These are phyloP conservation scores for Alternaria triticimaculans DNA, from an alignment of 2,329 filamentous ascomycete species.

Conservation along the genomic window DNA sequence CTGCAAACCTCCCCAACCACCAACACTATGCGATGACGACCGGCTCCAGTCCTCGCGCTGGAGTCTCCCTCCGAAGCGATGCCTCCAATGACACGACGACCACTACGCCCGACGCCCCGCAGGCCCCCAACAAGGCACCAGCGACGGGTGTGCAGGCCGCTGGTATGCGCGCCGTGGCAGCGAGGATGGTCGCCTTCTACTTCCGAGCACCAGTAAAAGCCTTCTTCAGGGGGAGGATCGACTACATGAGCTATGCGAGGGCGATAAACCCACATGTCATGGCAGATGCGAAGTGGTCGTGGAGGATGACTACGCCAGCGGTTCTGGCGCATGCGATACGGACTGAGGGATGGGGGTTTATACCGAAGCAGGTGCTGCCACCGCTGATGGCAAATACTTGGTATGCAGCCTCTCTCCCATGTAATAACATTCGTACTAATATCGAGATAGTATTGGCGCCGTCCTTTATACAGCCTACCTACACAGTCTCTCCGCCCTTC, in stretches of 20 bases:
- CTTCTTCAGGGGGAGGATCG: slow-evolving; percentile 88
- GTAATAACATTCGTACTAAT: slow-evolving; percentile 9
- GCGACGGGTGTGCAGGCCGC: slow-evolving; percentile 82
- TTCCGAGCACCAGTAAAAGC: slow-evolving; percentile 90
- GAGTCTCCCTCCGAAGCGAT: slow-evolving; percentile 33
- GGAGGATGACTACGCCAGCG: slow-evolving; percentile 72
- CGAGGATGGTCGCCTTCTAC: slow-evolving; percentile 86
- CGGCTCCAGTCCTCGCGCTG: slow-evolving; percentile 44
- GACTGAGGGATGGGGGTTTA: slow-evolving; percentile 74
- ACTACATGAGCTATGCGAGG: slow-evolving; percentile 73
- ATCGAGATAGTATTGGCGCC: slow-evolving; percentile 64
- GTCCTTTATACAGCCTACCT: slow-evolving; percentile 79
- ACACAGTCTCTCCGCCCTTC: slow-evolving; percentile 69
- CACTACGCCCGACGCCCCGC: slow-evolving; percentile 22
- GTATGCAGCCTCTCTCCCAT: slow-evolving; percentile 15
- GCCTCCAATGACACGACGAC: slow-evolving; percentile 18
- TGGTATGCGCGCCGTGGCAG: slow-evolving; percentile 80
- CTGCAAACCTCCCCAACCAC: slow-evolving; percentile 21
- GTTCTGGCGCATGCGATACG: slow-evolving; percentile 71
- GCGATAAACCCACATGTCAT: slow-evolving; percentile 66
- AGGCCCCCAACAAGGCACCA: slow-evolving; percentile 60
- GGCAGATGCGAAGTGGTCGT: slow-evolving; percentile 61
- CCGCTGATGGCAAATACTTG: slow-evolving; percentile 76
- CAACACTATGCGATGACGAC: slow-evolving; percentile 47
- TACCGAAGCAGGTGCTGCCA: slow-evolving; percentile 78